A percentile compares a stretch with the other conserved stretches of the same genome.
phyloP scores from a whole-genome alignment of 2,329 filamentous ascomycete genomes.

The Didymosphaeria variabile region DNA sequence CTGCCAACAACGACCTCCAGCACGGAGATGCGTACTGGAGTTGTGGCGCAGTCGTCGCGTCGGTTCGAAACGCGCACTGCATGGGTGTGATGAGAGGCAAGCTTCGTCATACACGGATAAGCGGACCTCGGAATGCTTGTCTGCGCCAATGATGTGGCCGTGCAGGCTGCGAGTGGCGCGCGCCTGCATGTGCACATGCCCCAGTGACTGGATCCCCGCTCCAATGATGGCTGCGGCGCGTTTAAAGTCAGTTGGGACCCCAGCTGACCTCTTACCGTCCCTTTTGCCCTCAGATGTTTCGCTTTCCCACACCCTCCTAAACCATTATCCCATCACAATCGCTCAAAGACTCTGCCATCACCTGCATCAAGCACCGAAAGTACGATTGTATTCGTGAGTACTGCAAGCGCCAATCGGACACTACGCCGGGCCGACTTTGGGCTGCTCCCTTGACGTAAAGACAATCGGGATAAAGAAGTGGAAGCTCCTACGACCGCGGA shows the following conservation, averaged over 20 bases:
- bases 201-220: conserved; percentile 8
- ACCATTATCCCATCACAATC: not conserved
- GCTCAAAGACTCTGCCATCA: not conserved
- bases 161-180: conserved; percentile 7
- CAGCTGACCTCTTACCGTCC: not conserved
- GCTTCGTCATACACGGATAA: conserved; percentile 17
- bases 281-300: not conserved
- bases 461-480: not conserved
- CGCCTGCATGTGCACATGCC: conserved; percentile 8
- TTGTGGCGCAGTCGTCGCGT: not conserved
- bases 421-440: not conserved
- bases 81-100: conserved; percentile 5
- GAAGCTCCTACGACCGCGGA: not conserved
- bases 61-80: not conserved
- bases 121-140: conserved; percentile 15
- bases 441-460: not conserved
- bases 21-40: not conserved
- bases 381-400: too few species aligned
- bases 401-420: not conserved
- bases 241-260: not conserved
- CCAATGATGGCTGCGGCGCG: not conserved
- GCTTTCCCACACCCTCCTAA: not conserved
- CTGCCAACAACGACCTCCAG: not conserved
- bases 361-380: too few species aligned
- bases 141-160: conserved; percentile 23